Evolutionary conservation across 495 filamentous ascomycete species (phyloP), one percentile per base, ranked within the genome.

Genomic region (Penicillium subrubescens): DNA sequence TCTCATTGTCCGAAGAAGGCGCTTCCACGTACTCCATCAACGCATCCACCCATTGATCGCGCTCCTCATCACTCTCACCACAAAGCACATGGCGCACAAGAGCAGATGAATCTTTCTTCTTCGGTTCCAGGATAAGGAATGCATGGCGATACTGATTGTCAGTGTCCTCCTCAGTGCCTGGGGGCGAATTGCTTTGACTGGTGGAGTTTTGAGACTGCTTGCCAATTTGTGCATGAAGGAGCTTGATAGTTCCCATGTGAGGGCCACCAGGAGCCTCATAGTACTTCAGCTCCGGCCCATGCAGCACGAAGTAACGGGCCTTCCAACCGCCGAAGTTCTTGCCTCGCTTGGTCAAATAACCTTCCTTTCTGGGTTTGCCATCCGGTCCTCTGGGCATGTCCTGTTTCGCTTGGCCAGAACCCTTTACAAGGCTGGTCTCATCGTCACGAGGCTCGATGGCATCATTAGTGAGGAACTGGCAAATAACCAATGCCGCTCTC

Each of bases 291-390:
- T 92, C 84, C 17, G 96, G 92, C 2, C 93, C 93, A 70, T 98
- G 92, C 1, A 99, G 85, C 50, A 97, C 84, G 68, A 99, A 99
- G 73, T 91, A 98, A 59, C 95, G 85, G 17, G 92, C 92, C 74
- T 99, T 99, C 95, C 95, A 99, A n/a, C 95, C 95, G 27, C 95
- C 95, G 77, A 98, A 98, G 67, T 97, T 97, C 81, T 99, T 99
- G 29, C 95, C 95, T 60, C 90, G 83, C 78, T 99, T 99, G 8
- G 95, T 97, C 34, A 99, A 81, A 80, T 97, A 98, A 17, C 95
- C 95, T 71, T 89, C 93, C 71, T 94, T 94, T 64, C 88, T 82
- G 1, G 89, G 87, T 59, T 87, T 87, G 3, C 87, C 88, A 64
- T 90, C 85, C 10, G 86, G 81, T 0, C 87, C 86, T 29, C 77